Conservation (phyloP, 2,329 filamentous ascomycete genomes). For the Cytospora piceae region DNA sequence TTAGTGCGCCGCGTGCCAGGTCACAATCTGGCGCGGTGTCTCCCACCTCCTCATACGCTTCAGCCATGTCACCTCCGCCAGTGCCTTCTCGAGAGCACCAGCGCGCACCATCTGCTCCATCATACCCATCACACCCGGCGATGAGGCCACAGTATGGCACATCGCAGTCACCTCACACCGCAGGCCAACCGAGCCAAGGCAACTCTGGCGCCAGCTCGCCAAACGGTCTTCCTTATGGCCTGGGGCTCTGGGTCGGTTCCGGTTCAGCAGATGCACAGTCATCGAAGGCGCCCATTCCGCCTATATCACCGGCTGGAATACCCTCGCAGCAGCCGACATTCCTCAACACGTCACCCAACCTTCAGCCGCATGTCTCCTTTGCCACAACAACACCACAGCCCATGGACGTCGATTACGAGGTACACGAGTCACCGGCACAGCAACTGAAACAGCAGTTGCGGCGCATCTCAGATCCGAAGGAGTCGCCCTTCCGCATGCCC, state of each 20-base stretch:
- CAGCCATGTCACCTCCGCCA: constrained; percentile 32
- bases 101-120: constrained; percentile 28
- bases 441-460: constrained; percentile 30
- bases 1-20: constrained; percentile 17
- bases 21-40: constrained; percentile 27
- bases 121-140: constrained; percentile 42
- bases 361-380: constrained; percentile 23
- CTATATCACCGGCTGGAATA: constrained; percentile 28
- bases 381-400: constrained; percentile 7
- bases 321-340: constrained; percentile 28
- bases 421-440: constrained; percentile 27
- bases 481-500: constrained; percentile 21
- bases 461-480: constrained; percentile 28
- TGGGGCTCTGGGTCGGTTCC: background rate
- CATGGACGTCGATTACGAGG: constrained; percentile 26
- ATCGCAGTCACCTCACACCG: constrained; percentile 26
- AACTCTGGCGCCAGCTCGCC: constrained; percentile 1
- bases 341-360: constrained; percentile 22
- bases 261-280: constrained; percentile 2
- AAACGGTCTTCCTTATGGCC: constrained; percentile 3
- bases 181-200: constrained; percentile 15
- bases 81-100: constrained; percentile 27
- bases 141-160: constrained; percentile 40
- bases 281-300: constrained; percentile 18
- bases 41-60: constrained; percentile 26